Conservation (phyloP, 1,139 yeast genomes). For the Kurtzmaniella quercitrusa region DNA sequence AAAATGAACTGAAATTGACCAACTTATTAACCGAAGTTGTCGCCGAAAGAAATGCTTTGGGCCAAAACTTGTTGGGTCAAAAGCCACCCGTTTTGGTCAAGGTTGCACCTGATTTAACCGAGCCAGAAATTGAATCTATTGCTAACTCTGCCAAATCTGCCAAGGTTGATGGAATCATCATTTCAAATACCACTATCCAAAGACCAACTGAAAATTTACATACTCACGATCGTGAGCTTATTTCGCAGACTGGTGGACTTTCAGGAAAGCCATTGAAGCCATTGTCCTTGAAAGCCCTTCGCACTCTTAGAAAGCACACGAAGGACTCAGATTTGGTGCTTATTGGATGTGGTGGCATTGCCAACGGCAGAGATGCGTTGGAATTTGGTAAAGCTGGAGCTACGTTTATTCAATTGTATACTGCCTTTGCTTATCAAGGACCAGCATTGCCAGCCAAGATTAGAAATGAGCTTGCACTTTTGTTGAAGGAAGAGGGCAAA, state of each 20-base stretch:
- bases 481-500: slow-evolving; percentile 68
- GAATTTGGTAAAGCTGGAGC: slow-evolving; percentile 97
- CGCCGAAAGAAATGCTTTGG: slow-evolving; percentile 49
- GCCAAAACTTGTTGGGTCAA: slow-evolving; percentile 34
- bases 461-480: slow-evolving; percentile 67
- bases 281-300: slow-evolving; percentile 66
- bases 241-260: slow-evolving; percentile 75
- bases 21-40: slow-evolving; percentile 64
- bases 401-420: slow-evolving; percentile 76
- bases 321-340: slow-evolving; percentile 69
- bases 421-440: slow-evolving; percentile 90
- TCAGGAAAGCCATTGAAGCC: slow-evolving; percentile 93
- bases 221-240: slow-evolving; percentile 40
- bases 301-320: slow-evolving; percentile 66
- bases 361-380: slow-evolving; percentile 77
- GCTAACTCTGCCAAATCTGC: slow-evolving; percentile 77
- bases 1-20: slow-evolving; percentile 69
- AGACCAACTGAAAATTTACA: slow-evolving; percentile 57
- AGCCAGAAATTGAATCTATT: slow-evolving; percentile 76
- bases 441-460: slow-evolving; percentile 82
- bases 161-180: slow-evolving; percentile 84
- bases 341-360: slow-evolving; percentile 94
- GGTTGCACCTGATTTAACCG: slow-evolving; percentile 89
- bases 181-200: slow-evolving; percentile 86
- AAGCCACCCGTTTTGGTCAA: slow-evolving; percentile 82